These are phyloP conservation scores for Kazachstania sp. DNA, from an alignment of 1,139 yeast genomes.

Conservation along the genomic window DNA sequence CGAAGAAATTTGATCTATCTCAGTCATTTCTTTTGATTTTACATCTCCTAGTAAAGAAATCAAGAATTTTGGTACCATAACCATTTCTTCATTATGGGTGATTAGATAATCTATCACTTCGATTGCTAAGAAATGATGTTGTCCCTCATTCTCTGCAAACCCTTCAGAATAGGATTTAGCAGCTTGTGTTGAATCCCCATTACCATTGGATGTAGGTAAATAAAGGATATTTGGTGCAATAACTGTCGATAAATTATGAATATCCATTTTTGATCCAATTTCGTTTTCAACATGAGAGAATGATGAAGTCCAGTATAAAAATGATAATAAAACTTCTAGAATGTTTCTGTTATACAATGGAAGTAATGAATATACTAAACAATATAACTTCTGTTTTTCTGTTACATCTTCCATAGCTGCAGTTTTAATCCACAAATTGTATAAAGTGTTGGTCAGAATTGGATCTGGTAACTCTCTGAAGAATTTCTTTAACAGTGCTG, in stretches of 20 bases:
- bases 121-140: conserved; percentile 78
- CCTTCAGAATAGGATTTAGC: conserved; percentile 29
- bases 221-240: conserved; percentile 86
- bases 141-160: conserved; percentile 48
- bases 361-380: conserved; percentile 67
- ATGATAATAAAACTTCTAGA: conserved; percentile 76
- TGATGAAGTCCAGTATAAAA: conserved; percentile 92
- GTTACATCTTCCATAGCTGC: conserved; percentile 47
- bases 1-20: conserved; percentile 15
- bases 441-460: conserved; percentile 64
- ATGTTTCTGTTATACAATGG: conserved; percentile 80
- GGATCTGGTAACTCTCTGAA: conserved; percentile 91
- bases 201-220: conserved; percentile 25
- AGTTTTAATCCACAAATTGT: conserved; percentile 73
- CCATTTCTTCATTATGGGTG: conserved; percentile 71
- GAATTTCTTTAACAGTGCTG: conserved; percentile 88
- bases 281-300: conserved; percentile 84
- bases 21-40: conserved; percentile 23
- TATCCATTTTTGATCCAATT: conserved; percentile 93
- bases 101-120: conserved; percentile 84
- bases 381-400: conserved; percentile 50
- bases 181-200: conserved; percentile 4
- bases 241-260: conserved; percentile 91
- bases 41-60: conserved; percentile 32
- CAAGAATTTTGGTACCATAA: conserved; percentile 61